Evolutionary conservation across 1,284 basidiomycete genomes (phyloP).

Genomic region (Calocybe gambosa): DNA sequence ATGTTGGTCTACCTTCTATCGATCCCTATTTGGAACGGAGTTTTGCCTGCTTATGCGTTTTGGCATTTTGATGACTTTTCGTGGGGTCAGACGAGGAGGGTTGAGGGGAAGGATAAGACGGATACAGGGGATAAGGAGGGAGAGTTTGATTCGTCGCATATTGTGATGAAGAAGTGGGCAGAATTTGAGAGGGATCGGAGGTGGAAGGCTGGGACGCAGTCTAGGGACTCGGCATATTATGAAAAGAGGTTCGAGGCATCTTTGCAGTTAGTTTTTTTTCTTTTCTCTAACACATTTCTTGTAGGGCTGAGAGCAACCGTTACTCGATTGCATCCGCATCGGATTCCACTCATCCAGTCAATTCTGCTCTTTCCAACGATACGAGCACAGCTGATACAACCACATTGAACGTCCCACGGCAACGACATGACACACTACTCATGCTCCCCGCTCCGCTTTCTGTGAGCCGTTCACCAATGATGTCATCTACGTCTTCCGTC

Average conservation of each 20-base stretch:
- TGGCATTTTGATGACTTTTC: constrained; percentile 99
- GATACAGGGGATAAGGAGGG: constrained; percentile 89
- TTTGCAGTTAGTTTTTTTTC: constrained; percentile 14
- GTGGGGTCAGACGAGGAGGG: constrained; percentile 93
- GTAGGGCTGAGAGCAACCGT: constrained; percentile 49
- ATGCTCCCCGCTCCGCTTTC: constrained; percentile 67
- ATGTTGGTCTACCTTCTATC: constrained; percentile 94
- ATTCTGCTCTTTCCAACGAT: constrained; percentile 38
- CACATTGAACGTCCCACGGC: constrained; percentile 35
- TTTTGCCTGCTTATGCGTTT: constrained; percentile 91
- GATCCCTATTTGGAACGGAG: constrained; percentile 93
- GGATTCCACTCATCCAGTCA: constrained; percentile 53
- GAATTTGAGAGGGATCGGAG: constrained; percentile 96
- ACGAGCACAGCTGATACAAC: constrained; percentile 59
- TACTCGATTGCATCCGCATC: constrained; percentile 74
- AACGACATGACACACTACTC: constrained; percentile 59
- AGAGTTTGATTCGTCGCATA: constrained; percentile 92
- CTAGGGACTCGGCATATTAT: constrained; percentile 72
- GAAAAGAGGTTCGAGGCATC: constrained; percentile 64
- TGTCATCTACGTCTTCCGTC: constrained; percentile 51
- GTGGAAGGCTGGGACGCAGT: constrained; percentile 84
- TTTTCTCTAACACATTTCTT: constrained; percentile 11
- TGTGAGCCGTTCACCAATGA: constrained; percentile 42
- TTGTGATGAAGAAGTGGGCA: constrained; percentile 98
- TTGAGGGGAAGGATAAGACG: constrained; percentile 68